Base-by-base conservation (phyloP, 192 early-diverging fungal genomes). In the Coemansia sp. region DNA sequence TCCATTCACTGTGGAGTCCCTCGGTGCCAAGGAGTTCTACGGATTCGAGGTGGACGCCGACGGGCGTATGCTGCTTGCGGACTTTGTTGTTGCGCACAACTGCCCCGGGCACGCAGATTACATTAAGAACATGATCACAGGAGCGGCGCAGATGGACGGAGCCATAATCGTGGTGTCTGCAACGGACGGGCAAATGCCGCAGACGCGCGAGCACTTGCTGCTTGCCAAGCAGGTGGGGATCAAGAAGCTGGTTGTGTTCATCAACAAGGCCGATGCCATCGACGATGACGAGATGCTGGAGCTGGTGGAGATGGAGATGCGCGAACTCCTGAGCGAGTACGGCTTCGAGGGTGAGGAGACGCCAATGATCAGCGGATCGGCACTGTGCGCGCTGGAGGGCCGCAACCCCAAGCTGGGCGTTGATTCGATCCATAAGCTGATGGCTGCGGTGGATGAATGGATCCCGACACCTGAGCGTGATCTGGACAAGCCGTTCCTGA, bases 71-170 rank as follows among this genome's bases (percentile, higher is more conserved):
- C 62, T 76, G 40, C 58, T 76, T 3, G 62, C 55, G 1, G 41
- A 66, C 64, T 75, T 76, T 69, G 66, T 76, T 5, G 66, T 68
- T 9, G 75, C 58, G n/a, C 67, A 75, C 58, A 76, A 76, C 69
- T 77, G 94, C 81, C 97, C 97, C 42, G 97, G 97, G 48, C 97
- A 99, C 86, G 91, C 93, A 61, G 97, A 99, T 88, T 99, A 96
- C 83, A 98, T 99, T 80, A 99, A 99, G 86, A 94, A 94, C 86
- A 93, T 94, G 90, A 94, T 94, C 81, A 96, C 96, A 75, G 96
- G 97, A 76, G 95, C 97, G 59, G 93, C 97, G 40, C 93, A 95
- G 75, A 90, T 91, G 93, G 97, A 99, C 75, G 95, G 95, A 67
- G 97, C 94, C 46, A 99, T 99, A 60, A 95, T 99, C 75, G 93